Conservation (phyloP, 2,329 filamentous ascomycete genomes). For the Zarea fungicola region DNA sequence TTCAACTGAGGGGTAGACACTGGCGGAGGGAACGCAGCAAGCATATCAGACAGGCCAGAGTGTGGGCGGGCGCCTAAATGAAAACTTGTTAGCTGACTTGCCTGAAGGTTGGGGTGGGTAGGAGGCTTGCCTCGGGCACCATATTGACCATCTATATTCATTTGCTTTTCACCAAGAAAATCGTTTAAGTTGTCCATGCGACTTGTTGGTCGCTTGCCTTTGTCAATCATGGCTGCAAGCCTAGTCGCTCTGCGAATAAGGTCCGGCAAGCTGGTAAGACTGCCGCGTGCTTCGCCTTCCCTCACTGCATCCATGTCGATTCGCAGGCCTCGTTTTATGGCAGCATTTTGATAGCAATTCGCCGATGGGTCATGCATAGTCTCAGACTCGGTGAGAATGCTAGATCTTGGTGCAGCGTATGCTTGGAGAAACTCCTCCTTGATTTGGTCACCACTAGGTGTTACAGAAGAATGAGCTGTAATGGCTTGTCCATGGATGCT, state of each 20-base stretch:
- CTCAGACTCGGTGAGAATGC: slow-evolving; percentile 32
- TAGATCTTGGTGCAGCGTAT: slow-evolving; percentile 43
- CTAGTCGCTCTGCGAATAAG: slow-evolving; percentile 83
- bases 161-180: slow-evolving; percentile 41
- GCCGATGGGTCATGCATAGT: slow-evolving; percentile 21
- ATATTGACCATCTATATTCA: slow-evolving; percentile 33
- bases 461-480: slow-evolving; percentile 10
- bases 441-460: not conserved
- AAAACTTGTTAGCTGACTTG: slow-evolving; percentile 18
- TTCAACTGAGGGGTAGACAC: slow-evolving; percentile 39
- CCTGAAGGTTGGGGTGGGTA: not conserved
- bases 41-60: slow-evolving; percentile 58
- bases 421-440: slow-evolving; percentile 37
- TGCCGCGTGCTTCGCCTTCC: slow-evolving; percentile 77
- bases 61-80: slow-evolving; percentile 39
- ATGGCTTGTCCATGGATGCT: not conserved
- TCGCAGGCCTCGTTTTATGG: slow-evolving; percentile 61
- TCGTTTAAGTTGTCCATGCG: slow-evolving; percentile 49
- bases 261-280: slow-evolving; percentile 86
- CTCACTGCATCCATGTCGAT: slow-evolving; percentile 79
- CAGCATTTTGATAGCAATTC: slow-evolving; percentile 42
- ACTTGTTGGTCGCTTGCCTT: slow-evolving; percentile 62
- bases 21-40: slow-evolving; percentile 60
- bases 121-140: slow-evolving; percentile 33
- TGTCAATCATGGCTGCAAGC: slow-evolving; percentile 81